These are phyloP conservation scores for Trichophyton rubrum DNA, from an alignment of 2,329 filamentous ascomycete genomes.

Conservation along the genomic window DNA sequence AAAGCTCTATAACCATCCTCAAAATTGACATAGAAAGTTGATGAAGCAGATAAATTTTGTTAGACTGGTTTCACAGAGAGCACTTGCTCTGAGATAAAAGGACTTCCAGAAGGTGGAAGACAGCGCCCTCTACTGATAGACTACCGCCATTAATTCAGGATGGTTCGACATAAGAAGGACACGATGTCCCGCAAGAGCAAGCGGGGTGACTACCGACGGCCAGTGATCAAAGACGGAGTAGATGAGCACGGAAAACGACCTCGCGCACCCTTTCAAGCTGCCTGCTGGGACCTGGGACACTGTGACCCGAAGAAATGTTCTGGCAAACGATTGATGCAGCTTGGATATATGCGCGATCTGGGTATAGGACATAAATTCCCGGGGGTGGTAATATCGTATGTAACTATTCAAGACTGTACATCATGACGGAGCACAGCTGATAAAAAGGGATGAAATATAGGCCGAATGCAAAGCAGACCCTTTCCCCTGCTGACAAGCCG, in stretches of 20 bases:
- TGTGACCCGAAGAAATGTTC: conserved; percentile 96
- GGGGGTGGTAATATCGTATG: conserved; percentile 74
- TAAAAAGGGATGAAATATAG: conserved; percentile 17
- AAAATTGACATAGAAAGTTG: no score
- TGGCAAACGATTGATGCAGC: conserved; percentile 82
- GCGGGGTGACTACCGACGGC: conserved; percentile 49
- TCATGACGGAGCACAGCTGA: conserved; percentile 1
- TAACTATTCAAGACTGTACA: conserved; percentile 6
- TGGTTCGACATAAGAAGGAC: conserved; percentile 97
- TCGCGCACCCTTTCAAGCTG: conserved; percentile 62
- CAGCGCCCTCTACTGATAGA: no score
- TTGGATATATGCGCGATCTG: conserved; percentile 86
- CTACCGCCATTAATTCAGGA: conserved; percentile 26
- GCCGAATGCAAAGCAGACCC: conserved; percentile 75
- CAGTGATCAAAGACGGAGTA: conserved; percentile 23
- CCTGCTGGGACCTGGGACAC: conserved; percentile 95
- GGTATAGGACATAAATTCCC: conserved; percentile 82
- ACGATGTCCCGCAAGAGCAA: conserved; percentile 58
- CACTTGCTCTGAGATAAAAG: background rate
- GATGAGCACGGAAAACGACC: conserved; percentile 28
- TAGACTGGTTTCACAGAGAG: no score
- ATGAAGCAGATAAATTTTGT: no score
- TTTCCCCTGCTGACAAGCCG: conserved; percentile 71
- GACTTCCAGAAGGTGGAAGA: no score
- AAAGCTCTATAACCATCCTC: no score